A percentile compares a stretch with the other conserved stretches of the same genome.
These are phyloP conservation scores for Erodium moschatum DNA, from an alignment of 441 rosid species.

Conservation along the genomic window DNA sequence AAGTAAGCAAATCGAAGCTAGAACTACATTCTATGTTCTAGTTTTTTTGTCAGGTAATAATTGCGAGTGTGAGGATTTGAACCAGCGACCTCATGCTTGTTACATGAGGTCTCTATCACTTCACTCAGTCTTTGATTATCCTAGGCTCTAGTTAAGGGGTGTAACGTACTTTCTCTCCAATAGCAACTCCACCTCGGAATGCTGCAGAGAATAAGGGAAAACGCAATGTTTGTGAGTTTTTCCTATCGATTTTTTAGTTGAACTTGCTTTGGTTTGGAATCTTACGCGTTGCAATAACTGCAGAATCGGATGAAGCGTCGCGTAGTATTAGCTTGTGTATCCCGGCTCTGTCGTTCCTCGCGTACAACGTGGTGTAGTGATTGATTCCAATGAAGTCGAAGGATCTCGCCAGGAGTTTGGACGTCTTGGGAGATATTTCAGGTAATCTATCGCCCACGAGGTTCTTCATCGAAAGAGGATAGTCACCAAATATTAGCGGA, in stretches of 20 bases:
- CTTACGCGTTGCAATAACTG: constrained; percentile 71
- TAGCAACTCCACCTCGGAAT: constrained; percentile 52
- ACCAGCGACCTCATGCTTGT: too few species aligned
- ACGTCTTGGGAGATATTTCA: constrained; percentile 33
- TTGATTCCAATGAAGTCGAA: constrained; percentile 53
- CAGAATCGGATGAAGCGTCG: constrained; percentile 77
- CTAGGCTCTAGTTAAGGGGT: constrained; percentile 6
- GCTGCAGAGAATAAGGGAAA: constrained; percentile 34
- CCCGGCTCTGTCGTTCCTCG: constrained; percentile 46
- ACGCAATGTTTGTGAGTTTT: neutral
- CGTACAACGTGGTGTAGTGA: constrained; percentile 55
- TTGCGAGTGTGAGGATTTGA: too few species aligned
- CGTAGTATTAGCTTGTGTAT: constrained; percentile 62
- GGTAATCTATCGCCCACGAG: constrained; percentile 53
- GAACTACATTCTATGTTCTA: constrained; percentile 5
- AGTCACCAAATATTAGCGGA: constrained; percentile 52
- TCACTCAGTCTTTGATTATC: too few species aligned
- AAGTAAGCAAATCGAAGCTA: constrained; percentile 17
- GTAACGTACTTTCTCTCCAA: constrained; percentile 67
- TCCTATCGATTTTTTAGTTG: neutral
- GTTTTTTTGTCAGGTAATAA: too few species aligned
- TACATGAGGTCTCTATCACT: too few species aligned
- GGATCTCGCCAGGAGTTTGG: constrained; percentile 31
- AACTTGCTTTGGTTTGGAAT: constrained; percentile 5
- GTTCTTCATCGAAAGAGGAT: constrained; percentile 50